A percentile compares a stretch with the other conserved stretches of the same genome.
Conservation (phyloP, 805 yeast genomes). For the Millerozyma acaciae region DNA sequence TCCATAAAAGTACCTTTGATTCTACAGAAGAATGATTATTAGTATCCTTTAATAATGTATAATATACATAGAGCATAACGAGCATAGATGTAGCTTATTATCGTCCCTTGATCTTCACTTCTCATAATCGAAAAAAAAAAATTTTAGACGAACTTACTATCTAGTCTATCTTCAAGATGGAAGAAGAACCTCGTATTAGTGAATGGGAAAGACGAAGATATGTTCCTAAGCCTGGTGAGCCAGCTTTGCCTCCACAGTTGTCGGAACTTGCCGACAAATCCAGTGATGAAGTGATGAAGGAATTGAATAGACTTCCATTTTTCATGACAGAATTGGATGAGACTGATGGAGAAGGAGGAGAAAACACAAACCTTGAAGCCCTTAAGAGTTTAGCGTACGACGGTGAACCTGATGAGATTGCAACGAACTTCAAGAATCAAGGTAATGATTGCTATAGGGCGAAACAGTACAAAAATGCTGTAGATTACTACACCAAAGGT, state of each 20-base stretch:
- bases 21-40: conserved; percentile 18
- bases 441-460: conserved; percentile 84
- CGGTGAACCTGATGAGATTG: conserved; percentile 92
- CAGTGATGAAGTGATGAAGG: conserved; percentile 71
- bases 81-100: too few relatives aligned
- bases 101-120: too few relatives aligned
- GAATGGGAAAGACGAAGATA: conserved; percentile 42
- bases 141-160: too few relatives aligned
- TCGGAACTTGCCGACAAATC: conserved; percentile 58
- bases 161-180: too few relatives aligned
- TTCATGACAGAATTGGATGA: conserved; percentile 88
- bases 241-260: conserved; percentile 80
- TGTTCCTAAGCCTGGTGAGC: conserved; percentile 54
- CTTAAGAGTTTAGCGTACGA: conserved; percentile 88
- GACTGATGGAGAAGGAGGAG: conserved; percentile 73
- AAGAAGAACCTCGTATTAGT: conserved; percentile 23
- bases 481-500: conserved; percentile 76
- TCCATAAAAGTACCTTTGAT: conserved; percentile 24
- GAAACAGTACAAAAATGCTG: conserved; percentile 71
- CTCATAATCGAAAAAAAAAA: too few relatives aligned
- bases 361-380: conserved; percentile 76
- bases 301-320: conserved; percentile 81
- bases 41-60: background rate
- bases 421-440: conserved; percentile 83
- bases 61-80: background rate